phyloP scores from a whole-genome alignment of 2,329 filamentous ascomycete species.

The Rutstroemia sp. region DNA sequence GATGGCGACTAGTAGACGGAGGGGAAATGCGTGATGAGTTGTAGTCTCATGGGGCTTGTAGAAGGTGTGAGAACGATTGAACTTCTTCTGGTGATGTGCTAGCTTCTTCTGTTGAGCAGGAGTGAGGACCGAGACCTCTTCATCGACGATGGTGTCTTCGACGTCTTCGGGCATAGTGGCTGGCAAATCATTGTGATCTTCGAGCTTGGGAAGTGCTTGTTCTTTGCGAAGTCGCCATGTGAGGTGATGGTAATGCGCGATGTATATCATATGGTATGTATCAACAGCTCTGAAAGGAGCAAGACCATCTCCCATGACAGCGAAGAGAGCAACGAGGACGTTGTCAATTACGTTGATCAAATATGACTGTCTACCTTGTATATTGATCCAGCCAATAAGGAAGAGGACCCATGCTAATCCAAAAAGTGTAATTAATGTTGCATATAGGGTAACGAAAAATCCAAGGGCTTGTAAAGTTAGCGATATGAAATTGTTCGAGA shows the following conservation, averaged over 20 bases:
- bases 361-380: slow-evolving; percentile 64
- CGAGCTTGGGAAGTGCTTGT: slow-evolving; percentile 46
- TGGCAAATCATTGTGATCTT: slow-evolving; percentile 56
- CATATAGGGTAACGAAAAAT: slow-evolving; percentile 78
- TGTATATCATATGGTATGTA: slow-evolving; percentile 71
- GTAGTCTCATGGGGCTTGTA: slow-evolving; percentile 84
- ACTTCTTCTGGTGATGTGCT: slow-evolving; percentile 71
- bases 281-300: slow-evolving; percentile 72
- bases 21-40: slow-evolving; percentile 73
- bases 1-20: slow-evolving; percentile 66
- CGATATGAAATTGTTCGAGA: slow-evolving; percentile 2
- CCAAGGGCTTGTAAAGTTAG: slow-evolving; percentile 51
- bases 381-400: slow-evolving; percentile 83
- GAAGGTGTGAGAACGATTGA: slow-evolving; percentile 77
- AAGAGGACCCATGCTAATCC: slow-evolving; percentile 87
- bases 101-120: slow-evolving; percentile 60
- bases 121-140: slow-evolving; percentile 56
- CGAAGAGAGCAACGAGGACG: slow-evolving; percentile 63
- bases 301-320: slow-evolving; percentile 62
- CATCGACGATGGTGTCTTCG: slow-evolving; percentile 25
- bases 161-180: slow-evolving; percentile 17
- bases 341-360: slow-evolving; percentile 64
- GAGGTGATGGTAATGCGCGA: slow-evolving; percentile 56
- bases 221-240: slow-evolving; percentile 54
- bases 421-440: slow-evolving; percentile 74